Conservation (phyloP, 139 green algal species). For the Edaphochlamys debaryana region DNA sequence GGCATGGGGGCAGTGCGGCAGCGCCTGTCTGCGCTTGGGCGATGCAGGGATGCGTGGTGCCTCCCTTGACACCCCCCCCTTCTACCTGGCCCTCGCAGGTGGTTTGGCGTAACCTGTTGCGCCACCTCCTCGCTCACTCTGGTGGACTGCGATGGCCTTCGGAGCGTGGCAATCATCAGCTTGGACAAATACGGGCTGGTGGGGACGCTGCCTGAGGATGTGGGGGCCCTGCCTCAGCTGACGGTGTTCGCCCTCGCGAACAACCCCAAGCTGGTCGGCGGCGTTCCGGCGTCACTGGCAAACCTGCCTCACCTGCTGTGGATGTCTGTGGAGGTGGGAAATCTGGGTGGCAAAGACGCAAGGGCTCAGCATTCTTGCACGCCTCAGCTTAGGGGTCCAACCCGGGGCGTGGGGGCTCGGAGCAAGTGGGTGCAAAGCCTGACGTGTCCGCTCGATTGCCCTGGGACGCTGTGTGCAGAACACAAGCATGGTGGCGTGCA, state of each 20-base stretch:
- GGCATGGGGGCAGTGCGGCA: too few species aligned
- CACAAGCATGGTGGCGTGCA: slow-evolving; percentile 15
- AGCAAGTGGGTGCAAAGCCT: too few species aligned
- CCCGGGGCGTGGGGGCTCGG: too few species aligned
- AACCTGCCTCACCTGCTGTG: slow-evolving; percentile 35
- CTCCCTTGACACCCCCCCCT: too few species aligned
- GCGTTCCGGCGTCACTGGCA: background rate
- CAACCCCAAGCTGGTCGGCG: slow-evolving; percentile 38
- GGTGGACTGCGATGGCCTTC: slow-evolving; percentile 8
- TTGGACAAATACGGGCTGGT: slow-evolving; percentile 43
- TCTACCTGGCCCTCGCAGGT: too few species aligned
- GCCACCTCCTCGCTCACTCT: slow-evolving; percentile 29
- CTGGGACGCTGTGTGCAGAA: too few species aligned
- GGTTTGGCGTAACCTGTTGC: slow-evolving; percentile 54
- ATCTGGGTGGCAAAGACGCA: too few species aligned
- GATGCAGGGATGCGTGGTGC: too few species aligned
- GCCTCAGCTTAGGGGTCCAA: too few species aligned
- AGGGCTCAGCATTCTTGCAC: slow-evolving; percentile 1
- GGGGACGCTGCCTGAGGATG: slow-evolving; percentile 33
- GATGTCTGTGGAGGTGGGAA: slow-evolving; percentile 52
- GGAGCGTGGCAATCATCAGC: slow-evolving; percentile 36
- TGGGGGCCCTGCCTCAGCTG: slow-evolving; percentile 32
- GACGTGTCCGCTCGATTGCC: too few species aligned
- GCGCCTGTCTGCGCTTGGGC: too few species aligned
- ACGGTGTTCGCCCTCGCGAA: slow-evolving; percentile 30